Evolutionary conservation across 441 rosid genomes (phyloP), one percentile per base, ranked within the genome.

Genomic region (Gossypium aridum): DNA sequence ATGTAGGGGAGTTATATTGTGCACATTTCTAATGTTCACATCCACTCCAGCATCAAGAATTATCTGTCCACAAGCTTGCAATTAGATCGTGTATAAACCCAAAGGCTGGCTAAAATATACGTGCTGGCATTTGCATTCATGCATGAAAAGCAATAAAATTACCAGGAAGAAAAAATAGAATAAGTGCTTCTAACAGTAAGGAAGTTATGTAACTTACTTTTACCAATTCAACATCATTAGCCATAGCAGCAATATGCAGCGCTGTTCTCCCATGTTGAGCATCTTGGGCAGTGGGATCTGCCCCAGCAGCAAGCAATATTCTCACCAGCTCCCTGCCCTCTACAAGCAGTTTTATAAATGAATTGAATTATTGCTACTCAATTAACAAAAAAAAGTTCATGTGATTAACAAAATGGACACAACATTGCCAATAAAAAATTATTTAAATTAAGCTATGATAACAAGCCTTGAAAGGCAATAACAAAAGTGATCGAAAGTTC

Each of bases 1-100:
- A 80, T 96, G 99, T 79, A 96, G 96, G 61, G 98, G 98, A 79
- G 89, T 92, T 43, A 94, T 89, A 83, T 92, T 92, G 75, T 89
- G 97, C 81, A 87, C 85, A 78, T 94, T 94, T 73, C 91, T 90
- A 71, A 94, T 89, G 83, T 96, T 90, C 65, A 90, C 98, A 85
- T 89, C 95, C 79, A 96, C 99, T 81, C 98, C 99, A 83, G 97
- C 95, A 81, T 91, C 92, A 61, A 96, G 97, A 83, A 96, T 92
- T 77, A 92, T 92, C 99, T 96, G 77, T 71, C 71, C 37, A 76
- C 77, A 63, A 84, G 72, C 54, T 70, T 43, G 73, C 56, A 74
- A 49, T 56, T 61, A 71, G 28, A 26, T 28, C 39, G 34, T 57
- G 55, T 26, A 75, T 71, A 26, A 26, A n/a, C 25, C 53, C 60